Evolutionary conservation across 2,329 filamentous ascomycete genomes (phyloP).

Genomic region (Chrysoporthe deuterocubensis): DNA sequence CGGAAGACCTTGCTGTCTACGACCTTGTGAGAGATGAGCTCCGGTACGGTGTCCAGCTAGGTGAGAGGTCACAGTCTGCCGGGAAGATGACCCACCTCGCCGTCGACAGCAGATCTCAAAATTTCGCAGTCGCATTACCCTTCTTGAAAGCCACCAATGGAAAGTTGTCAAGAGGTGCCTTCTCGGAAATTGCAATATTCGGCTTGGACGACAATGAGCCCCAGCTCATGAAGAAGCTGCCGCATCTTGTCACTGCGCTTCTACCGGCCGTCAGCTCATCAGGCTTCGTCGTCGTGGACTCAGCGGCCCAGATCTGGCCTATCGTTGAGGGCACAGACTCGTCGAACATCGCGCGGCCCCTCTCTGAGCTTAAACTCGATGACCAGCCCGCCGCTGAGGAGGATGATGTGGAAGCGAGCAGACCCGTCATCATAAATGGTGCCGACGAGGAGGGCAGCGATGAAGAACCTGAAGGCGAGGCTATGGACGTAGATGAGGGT

Average conservation of each 20-base stretch:
- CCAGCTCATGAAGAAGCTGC: slow-evolving; percentile 60
- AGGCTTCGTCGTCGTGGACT: slow-evolving; percentile 77
- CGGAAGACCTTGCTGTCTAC: slow-evolving; percentile 76
- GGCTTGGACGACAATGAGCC: slow-evolving; percentile 62
- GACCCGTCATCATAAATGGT: slow-evolving; percentile 38
- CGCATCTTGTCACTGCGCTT: slow-evolving; percentile 67
- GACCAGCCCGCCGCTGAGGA: slow-evolving; percentile 21
- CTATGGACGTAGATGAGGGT: slow-evolving; percentile 38
- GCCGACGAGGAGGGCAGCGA: slow-evolving; percentile 34
- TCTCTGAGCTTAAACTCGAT: slow-evolving; percentile 57
- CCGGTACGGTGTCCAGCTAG: slow-evolving; percentile 66
- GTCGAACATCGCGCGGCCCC: slow-evolving; percentile 56
- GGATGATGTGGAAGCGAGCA: slow-evolving; percentile 28
- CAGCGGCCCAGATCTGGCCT: slow-evolving; percentile 73
- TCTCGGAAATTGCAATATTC: slow-evolving; percentile 69
- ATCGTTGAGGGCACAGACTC: slow-evolving; percentile 63
- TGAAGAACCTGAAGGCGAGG: slow-evolving; percentile 36
- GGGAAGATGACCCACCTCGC: slow-evolving; percentile 67
- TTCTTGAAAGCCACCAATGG: slow-evolving; percentile 33
- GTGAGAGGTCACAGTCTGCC: slow-evolving; percentile 43
- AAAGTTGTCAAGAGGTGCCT: slow-evolving; percentile 39
- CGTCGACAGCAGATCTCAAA: slow-evolving; percentile 67
- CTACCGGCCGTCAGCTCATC: slow-evolving; percentile 65
- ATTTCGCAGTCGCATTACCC: slow-evolving; percentile 66
- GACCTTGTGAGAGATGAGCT: slow-evolving; percentile 81